phyloP scores from a whole-genome alignment of 352 stramenopile species.

The Pythium scleroteichum region DNA sequence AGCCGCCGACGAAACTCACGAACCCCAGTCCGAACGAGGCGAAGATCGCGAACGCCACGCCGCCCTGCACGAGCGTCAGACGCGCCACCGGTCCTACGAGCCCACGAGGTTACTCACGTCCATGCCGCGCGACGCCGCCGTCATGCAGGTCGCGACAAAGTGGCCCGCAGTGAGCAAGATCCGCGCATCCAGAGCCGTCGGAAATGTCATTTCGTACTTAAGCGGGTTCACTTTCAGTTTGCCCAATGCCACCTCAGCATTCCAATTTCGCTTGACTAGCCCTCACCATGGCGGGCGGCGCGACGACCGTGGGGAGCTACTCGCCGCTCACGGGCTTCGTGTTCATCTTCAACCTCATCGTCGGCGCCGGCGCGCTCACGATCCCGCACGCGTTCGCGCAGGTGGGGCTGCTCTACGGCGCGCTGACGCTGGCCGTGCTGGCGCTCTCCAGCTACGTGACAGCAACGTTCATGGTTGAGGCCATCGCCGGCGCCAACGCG shows the following conservation, averaged over 20 bases:
- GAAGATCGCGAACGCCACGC: slow-evolving; percentile 34
- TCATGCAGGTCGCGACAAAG: slow-evolving; percentile 55
- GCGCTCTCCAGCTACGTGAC: slow-evolving; percentile 79
- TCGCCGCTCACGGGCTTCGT: slow-evolving; percentile 87
- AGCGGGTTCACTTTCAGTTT: slow-evolving; percentile 1
- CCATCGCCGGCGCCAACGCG: slow-evolving; percentile 80
- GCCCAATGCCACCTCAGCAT: slow-evolving; percentile 4
- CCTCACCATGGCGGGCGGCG: slow-evolving; percentile 47
- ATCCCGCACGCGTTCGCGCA: slow-evolving; percentile 87
- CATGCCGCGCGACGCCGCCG: slow-evolving; percentile 19
- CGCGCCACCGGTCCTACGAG: neutral
- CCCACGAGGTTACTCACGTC: slow-evolving; percentile 6
- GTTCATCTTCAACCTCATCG: slow-evolving; percentile 92
- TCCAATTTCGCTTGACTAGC: slow-evolving; percentile 7
- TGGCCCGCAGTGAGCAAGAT: slow-evolving; percentile 64
- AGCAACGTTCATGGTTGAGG: slow-evolving; percentile 85
- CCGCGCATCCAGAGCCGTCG: slow-evolving; percentile 37
- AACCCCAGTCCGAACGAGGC: slow-evolving; percentile 45
- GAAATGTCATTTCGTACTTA: slow-evolving; percentile 30
- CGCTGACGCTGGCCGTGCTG: slow-evolving; percentile 55
- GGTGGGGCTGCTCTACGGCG: slow-evolving; percentile 76
- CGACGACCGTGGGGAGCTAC: slow-evolving; percentile 61
- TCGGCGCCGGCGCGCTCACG: slow-evolving; percentile 82
- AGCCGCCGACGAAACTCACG: slow-evolving; percentile 38
- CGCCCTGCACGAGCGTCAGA: slow-evolving; percentile 9